Percentiles rank a stretch among this genome's conserved stretches.
phyloP scores from a whole-genome alignment of 2,329 filamentous ascomycete genomes.

The Penicillium sp. region DNA sequence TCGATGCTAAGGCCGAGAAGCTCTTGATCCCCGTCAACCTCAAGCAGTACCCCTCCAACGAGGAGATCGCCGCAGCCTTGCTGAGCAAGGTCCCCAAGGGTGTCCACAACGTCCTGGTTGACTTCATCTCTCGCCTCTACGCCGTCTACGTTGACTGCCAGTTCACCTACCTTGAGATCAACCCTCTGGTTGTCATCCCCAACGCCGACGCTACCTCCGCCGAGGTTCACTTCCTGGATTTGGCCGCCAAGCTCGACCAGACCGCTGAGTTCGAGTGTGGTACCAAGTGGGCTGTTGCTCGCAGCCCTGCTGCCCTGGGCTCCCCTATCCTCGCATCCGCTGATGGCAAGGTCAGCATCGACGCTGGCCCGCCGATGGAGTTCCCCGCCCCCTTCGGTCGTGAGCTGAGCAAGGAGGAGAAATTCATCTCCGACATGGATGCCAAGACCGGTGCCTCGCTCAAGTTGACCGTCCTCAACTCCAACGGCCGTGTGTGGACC shows the following conservation, averaged over 20 bases:
- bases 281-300: conserved; percentile 97
- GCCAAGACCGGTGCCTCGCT: conserved; percentile 99
- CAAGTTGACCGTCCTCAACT: conserved; percentile 95
- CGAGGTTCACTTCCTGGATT: conserved; percentile 94
- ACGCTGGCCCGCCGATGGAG: conserved; percentile 96
- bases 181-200: conserved; percentile 96
- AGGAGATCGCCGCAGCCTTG: conserved; percentile 79
- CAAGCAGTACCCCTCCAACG: conserved; percentile 89
- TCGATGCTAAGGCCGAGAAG: conserved; percentile 98
- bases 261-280: conserved; percentile 99
- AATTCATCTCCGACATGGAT: conserved; percentile 97
- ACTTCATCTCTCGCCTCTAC: conserved; percentile 98
- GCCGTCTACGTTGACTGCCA: conserved; percentile 99
- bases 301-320: conserved; percentile 83
- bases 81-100: conserved; percentile 92
- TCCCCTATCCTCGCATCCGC: conserved; percentile 64
- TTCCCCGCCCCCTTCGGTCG: conserved; percentile 98
- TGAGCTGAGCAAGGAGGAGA: conserved; percentile 98
- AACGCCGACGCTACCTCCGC: conserved; percentile 89
- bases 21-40: conserved; percentile 95
- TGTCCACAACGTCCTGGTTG: conserved; percentile 95
- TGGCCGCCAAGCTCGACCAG: conserved; percentile 98
- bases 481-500: conserved; percentile 91
- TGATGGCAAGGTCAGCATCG: conserved; percentile 80
- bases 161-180: conserved; percentile 99